These are phyloP conservation scores for Hymenochaete sp. DNA, from an alignment of 1,284 basidiomycete species.

Conservation along the genomic window DNA sequence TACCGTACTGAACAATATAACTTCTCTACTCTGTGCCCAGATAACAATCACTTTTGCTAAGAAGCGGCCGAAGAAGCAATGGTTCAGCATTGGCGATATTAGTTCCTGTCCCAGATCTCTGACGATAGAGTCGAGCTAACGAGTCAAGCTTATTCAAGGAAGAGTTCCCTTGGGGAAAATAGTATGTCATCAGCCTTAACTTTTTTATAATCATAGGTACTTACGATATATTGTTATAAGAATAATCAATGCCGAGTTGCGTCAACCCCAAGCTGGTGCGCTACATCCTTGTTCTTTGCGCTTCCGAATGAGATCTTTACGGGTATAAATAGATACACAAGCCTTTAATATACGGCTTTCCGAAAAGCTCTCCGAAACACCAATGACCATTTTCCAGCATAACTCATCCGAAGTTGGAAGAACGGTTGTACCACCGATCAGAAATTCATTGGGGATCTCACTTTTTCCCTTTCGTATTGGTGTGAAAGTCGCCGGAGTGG, in stretches of 20 bases:
- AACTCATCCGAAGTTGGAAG: constrained; percentile 69
- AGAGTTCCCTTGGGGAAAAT: constrained; percentile 77
- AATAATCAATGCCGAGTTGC: constrained; percentile 63
- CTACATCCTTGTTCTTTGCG: constrained; percentile 26
- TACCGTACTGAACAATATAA: neutral
- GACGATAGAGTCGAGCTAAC: neutral
- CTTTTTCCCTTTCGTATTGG: constrained; percentile 64
- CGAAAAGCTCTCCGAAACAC: constrained; percentile 49
- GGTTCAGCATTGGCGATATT: constrained; percentile 61
- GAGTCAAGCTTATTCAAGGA: constrained; percentile 31
- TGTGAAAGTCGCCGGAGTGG: constrained; percentile 54
- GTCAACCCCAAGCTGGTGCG: constrained; percentile 58
- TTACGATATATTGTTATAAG: constrained; percentile 34
- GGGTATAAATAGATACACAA: neutral
- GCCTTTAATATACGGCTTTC: too few relatives aligned
- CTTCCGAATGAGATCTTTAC: neutral
- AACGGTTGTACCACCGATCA: constrained; percentile 62
- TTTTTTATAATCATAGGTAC: neutral
- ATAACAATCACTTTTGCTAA: constrained; percentile 67
- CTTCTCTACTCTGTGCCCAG: constrained; percentile 29
- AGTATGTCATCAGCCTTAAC: constrained; percentile 33
- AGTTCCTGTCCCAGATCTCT: constrained; percentile 6
- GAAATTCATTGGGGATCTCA: constrained; percentile 58
- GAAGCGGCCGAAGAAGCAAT: constrained; percentile 61
- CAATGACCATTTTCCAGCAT: constrained; percentile 59